Conservation (phyloP, 306 rosid genomes). For the Alnus rubra region DNA sequence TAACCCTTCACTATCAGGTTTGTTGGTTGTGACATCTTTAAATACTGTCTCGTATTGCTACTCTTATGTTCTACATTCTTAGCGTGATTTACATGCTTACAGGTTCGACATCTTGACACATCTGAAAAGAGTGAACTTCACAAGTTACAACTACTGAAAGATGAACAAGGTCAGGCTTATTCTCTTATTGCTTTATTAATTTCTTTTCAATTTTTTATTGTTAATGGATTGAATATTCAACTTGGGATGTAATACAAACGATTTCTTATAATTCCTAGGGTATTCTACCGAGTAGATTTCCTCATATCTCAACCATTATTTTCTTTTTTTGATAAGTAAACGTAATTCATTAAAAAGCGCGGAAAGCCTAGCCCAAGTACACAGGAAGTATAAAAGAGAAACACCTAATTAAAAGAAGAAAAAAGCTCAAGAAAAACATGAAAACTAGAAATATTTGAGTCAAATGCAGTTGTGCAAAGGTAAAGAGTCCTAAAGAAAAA, state of each 20-base stretch:
- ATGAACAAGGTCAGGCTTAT: constrained; percentile 77
- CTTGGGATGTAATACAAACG: neutral
- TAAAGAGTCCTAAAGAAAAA: too few relatives aligned
- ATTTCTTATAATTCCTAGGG: too few relatives aligned
- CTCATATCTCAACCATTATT: too few relatives aligned
- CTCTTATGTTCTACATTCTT: constrained; percentile 7
- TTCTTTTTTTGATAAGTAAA: too few relatives aligned
- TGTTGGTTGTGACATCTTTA: constrained; percentile 16
- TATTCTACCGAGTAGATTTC: too few relatives aligned
- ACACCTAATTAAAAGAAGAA: neutral
- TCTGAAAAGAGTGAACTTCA: constrained; percentile 98
- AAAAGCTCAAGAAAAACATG: too few relatives aligned
- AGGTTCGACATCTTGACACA: constrained; percentile 99
- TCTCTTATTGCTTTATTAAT: neutral
- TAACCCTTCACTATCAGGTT: constrained; percentile 99
- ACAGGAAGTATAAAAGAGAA: too few relatives aligned
- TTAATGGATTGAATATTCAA: neutral
- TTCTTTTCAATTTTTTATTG: neutral
- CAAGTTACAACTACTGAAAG: constrained; percentile 92
- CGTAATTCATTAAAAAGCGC: too few relatives aligned
- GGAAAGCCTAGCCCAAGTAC: too few relatives aligned
- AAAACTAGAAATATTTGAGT: too few relatives aligned
- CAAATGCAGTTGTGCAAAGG: too few relatives aligned
- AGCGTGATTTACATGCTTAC: constrained; percentile 26
- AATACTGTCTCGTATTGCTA: neutral